Base-by-base conservation (phyloP, 75 land plant species). In the Isoetes taiwanensis region DNA sequence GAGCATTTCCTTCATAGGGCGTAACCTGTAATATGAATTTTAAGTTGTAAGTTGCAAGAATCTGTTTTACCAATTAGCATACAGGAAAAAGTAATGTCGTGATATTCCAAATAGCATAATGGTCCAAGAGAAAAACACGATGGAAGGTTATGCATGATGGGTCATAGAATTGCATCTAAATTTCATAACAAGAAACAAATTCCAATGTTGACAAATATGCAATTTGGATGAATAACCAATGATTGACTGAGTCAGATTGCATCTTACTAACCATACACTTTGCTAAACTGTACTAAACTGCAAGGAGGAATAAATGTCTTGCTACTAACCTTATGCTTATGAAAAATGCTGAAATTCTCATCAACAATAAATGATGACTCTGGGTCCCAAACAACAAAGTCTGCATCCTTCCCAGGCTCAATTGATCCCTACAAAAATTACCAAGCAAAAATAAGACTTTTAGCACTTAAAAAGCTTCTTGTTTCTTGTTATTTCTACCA, bases 301-400 rank as follows among this genome's bases (percentile, higher is more conserved):
- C n/a, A 31, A 25, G n/a, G 14, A 30, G 1, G 5, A 28, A 46
- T 10, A 48, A 31, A n/a, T 21, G 57, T 43, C 16, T 40, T 41
- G 62, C 1, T 1, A 33, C 52, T 23, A 69, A 85, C 98, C 35
- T 71, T 94, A 64, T 94, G 85, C 65, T 84, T 94, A 30, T 72
- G 76, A 63, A 64, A 72, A 23, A 79, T 48, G 34, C 72, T 62
- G 52, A 68, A 65, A 50, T 70, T 64, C 20, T 69, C 73, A 41
- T 80, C 62, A 16, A 94, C 68, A 1, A 77, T 71, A 70, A 88
- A 84, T 33, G 81, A 78, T 19, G 43, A 41, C 23, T 94, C 96
- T 28, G 99, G 99, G 43, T 88, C 86, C 99, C 99, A 94, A 8
- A 82, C 82, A 11, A 84, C 99, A 54, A 94, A 42, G 70, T 94